These are phyloP conservation scores for Umbelopsis sp. DNA, from an alignment of 192 early-diverging fungal species.

Conservation along the genomic window DNA sequence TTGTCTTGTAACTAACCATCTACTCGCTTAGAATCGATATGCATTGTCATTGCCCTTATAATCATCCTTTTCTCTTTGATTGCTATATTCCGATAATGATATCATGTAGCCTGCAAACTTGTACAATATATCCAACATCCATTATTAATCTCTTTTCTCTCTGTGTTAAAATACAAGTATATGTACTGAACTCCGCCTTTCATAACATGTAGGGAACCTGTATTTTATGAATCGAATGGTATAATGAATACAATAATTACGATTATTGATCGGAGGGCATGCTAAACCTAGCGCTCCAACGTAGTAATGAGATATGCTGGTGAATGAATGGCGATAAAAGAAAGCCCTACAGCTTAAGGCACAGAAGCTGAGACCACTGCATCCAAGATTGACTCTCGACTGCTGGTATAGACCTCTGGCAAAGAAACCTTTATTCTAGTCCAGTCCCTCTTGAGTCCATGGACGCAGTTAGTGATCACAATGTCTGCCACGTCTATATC, in stretches of 20 bases:
- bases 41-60: constrained; percentile 46
- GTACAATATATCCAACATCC: background rate
- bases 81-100: constrained; percentile 22
- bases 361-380: background rate
- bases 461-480: background rate
- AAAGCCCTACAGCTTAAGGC: background rate
- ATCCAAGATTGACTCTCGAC: constrained; percentile 1
- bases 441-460: constrained; percentile 3
- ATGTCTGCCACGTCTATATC: background rate
- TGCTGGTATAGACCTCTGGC: constrained; percentile 8
- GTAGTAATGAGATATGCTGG: background rate
- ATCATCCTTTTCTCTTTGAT: constrained; percentile 44
- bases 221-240: background rate
- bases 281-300: background rate
- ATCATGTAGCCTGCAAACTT: background rate
- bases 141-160: background rate
- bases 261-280: background rate
- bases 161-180: too few species aligned
- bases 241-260: background rate
- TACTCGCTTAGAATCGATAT: constrained; percentile 41
- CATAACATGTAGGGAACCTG: background rate
- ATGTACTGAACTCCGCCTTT: background rate
- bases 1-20: background rate
- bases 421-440: background rate
- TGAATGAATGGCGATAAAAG: background rate